A percentile compares a stretch with the other conserved stretches of the same genome.
Conservation (phyloP, 495 filamentous ascomycete genomes). For the Diplogelasinospora grovesii region DNA sequence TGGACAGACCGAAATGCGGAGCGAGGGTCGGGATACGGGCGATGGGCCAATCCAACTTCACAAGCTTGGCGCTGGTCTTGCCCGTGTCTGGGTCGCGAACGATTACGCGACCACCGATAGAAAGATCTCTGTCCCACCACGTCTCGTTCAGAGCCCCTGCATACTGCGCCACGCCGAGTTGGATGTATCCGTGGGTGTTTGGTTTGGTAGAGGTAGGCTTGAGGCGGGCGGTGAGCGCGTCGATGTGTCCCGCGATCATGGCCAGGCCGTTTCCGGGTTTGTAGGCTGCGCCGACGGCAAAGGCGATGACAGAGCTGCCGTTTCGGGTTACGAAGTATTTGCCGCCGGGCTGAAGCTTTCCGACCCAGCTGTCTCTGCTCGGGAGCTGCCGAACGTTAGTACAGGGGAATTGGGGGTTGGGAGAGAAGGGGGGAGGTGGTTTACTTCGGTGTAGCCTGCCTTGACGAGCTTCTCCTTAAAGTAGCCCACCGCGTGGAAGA, state of each 20-base stretch:
- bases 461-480: conserved; percentile 64
- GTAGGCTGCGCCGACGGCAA: conserved; percentile 74
- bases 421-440: background rate
- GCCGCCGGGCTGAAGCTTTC: conserved; percentile 67
- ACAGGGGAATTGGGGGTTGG: background rate
- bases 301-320: conserved; percentile 80
- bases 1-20: conserved; percentile 81
- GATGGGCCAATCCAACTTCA: conserved; percentile 90
- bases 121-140: conserved; percentile 93
- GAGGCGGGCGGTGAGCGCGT: conserved; percentile 79
- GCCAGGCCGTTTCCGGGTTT: conserved; percentile 76
- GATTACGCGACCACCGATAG: conserved; percentile 81
- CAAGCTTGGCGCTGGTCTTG: conserved; percentile 75
- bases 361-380: conserved; percentile 70
- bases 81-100: conserved; percentile 64
- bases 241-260: conserved; percentile 82
- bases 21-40: conserved; percentile 89
- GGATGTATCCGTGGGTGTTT: conserved; percentile 74
- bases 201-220: conserved; percentile 85
- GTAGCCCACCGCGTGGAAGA: conserved; percentile 78
- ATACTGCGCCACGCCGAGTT: conserved; percentile 89
- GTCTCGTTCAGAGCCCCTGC: conserved; percentile 78
- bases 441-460: conserved; percentile 61
- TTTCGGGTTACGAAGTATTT: conserved; percentile 89
- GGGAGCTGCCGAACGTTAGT: no score